phyloP scores from a whole-genome alignment of 371 early-diverging fungal genomes.

The Nematocida sp. region DNA sequence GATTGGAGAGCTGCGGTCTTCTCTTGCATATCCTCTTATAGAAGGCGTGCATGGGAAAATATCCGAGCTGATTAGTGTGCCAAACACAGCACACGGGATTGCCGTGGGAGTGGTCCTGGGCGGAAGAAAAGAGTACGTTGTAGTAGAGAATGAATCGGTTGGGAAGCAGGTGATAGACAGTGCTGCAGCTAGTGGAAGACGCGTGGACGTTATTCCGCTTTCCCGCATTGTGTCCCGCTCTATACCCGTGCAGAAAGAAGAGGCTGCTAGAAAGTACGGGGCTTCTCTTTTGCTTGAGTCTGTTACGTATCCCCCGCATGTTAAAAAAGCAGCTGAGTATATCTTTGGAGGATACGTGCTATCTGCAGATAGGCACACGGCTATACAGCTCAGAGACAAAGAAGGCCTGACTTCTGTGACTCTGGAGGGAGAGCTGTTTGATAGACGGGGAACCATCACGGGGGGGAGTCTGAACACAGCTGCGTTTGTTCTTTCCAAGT shows the following conservation, averaged over 20 bases:
- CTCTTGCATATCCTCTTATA: slow-evolving; percentile 62
- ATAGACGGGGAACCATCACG: slow-evolving; percentile 86
- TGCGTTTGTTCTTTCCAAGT: slow-evolving; percentile 53
- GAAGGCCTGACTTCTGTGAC: slow-evolving; percentile 72
- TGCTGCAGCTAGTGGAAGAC: slow-evolving; percentile 67
- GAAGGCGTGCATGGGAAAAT: slow-evolving; percentile 65
- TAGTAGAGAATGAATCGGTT: slow-evolving; percentile 82
- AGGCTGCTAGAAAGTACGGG: slow-evolving; percentile 66
- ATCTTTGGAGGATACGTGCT: slow-evolving; percentile 86
- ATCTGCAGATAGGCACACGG: slow-evolving; percentile 67
- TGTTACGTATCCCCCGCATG: slow-evolving; percentile 17
- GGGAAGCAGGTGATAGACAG: slow-evolving; percentile 66
- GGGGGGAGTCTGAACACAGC: slow-evolving; percentile 72
- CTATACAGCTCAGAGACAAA: slow-evolving; percentile 74
- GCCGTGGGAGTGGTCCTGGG: slow-evolving; percentile 62
- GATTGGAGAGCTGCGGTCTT: slow-evolving; percentile 35
- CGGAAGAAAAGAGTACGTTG: slow-evolving; percentile 63
- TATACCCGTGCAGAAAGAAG: slow-evolving; percentile 21
- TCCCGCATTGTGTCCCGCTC: slow-evolving; percentile 72
- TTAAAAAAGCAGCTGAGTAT: slow-evolving; percentile 75
- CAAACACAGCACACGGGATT: slow-evolving; percentile 65
- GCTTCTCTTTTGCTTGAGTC: slow-evolving; percentile 59
- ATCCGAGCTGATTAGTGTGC: slow-evolving; percentile 58
- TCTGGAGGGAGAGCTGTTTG: slow-evolving; percentile 92
- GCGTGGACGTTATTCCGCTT: slow-evolving; percentile 89